Base-by-base conservation (phyloP, 208 protist genomes). In the Herpetomonas muscarum region DNA sequence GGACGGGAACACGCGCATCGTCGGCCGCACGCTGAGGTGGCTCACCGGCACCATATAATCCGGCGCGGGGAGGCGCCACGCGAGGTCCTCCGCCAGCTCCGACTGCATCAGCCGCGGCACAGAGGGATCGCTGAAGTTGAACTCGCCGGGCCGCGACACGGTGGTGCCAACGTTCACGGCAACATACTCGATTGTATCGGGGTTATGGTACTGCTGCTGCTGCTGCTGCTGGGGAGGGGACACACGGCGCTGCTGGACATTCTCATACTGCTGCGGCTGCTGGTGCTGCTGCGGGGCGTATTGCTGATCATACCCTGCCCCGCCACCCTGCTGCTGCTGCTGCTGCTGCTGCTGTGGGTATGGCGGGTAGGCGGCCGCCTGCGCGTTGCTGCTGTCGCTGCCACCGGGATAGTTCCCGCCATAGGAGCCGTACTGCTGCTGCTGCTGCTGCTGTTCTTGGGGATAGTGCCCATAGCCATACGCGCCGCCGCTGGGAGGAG, bases 101-200 rank as follows among this genome's bases (percentile, higher is more conserved):
- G 69, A 55, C 12, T 80, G 76, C 51, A 77, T 66, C 32, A 91
- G 70, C n/a, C 83, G 76, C 6, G 87, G 87, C 41, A 94, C 78
- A 22, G 61, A 80, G 9, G 81, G 71, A 57, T 94, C 81, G 53
- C 85, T 79, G 51, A 87, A 17, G 55, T 70, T 61, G 41, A 51
- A 41, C 56, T 26, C 49, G 52, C 45, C 51, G 1, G 53, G 51
- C 42, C 55, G 76, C 42, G 19, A 47, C 44, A 64, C 67, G 56
- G 36, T 31, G 19, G 52, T 55, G 41, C 62, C 41, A 19, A 61
- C 48, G 22, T 66, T 51, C 22, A 69, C 51, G 21, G 48, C 56
- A 21, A 54, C 61, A 22, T 71, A 69, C 12, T 56, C 46, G 48
- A 67, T 67, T 6, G 47, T 28, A 58, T 68, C 54, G 15, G 41